Evolutionary conservation across 306 rosid genomes (phyloP), one percentile per base, ranked within the genome.

Genomic region (Arachis stenosperma): DNA sequence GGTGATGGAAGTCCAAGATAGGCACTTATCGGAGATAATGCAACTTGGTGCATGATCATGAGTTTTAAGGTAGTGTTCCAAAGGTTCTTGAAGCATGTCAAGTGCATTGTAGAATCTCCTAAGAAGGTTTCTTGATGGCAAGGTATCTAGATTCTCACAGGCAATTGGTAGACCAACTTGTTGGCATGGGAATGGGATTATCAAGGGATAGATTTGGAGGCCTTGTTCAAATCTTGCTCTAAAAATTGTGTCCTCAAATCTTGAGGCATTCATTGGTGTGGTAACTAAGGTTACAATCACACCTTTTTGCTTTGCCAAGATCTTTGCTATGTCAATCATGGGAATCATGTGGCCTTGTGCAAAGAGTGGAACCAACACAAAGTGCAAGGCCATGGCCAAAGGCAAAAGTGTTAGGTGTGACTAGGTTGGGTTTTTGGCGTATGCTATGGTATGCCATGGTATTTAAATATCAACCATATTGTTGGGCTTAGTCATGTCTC

Each of bases 331-430:
- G 86, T 90, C 98, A n/a, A 88, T 78, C 95, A 92, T 83, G 27
- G 98, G 98, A 62, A 92, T 88, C 96, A 92, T 90, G 73, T 92
- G 98, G 75, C 98, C 98, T 80, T 92, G 96, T 10, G 98, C 98
- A 83, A 92, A 76, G 3, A 92, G 50, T 4, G 98, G 98, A 13
- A 92, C 73, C 6, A 92, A 50, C 9, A 92, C 90, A 75, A 90
- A 92, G 87, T 92, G 98, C 70, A 65, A 78, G 70, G 75, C 83
- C 88, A 84, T 82, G 50, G 48, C 6, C 7, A 11, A 40, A 11
- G n/a, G 46, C 13, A 37, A 9, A 11, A 22, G 3, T 61, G 77
- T 51, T 61, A 50, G 60, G 71, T 46, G 39, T 73, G 0, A 53
- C 39, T 30, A 15, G 22, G 17, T 61, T 11, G 33, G 65, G 60